These are phyloP conservation scores for Chrysoporthe austroafricana DNA, from an alignment of 2,329 filamentous ascomycete species.

Conservation along the genomic window DNA sequence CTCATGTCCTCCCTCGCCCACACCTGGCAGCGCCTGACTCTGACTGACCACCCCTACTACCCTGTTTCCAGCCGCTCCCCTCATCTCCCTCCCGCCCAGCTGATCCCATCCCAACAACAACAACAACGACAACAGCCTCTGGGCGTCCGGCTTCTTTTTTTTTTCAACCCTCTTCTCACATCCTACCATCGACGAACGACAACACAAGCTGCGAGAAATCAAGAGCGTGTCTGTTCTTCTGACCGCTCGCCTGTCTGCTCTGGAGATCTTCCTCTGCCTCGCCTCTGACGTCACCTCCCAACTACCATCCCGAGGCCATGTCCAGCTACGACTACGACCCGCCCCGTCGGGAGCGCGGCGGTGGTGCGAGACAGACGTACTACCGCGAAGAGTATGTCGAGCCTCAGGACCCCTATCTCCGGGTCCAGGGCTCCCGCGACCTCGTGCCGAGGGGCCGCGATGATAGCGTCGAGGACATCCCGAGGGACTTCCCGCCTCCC, in stretches of 20 bases:
- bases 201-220: background rate
- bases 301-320: constrained; percentile 37
- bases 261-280: constrained; percentile 10
- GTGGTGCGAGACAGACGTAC: constrained; percentile 44
- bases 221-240: background rate
- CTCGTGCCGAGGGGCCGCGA: constrained; percentile 66
- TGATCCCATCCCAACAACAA: constrained; percentile 16
- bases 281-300: constrained; percentile 26
- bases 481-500: constrained; percentile 81
- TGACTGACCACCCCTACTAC: background rate
- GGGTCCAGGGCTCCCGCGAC: constrained; percentile 52
- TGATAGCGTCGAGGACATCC: constrained; percentile 81
- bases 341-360: constrained; percentile 50
- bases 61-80: background rate
- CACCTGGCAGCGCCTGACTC: background rate
- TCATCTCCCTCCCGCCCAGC: constrained; percentile 8
- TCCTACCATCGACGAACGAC: background rate
- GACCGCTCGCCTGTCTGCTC: background rate
- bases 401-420: constrained; percentile 52
- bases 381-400: constrained; percentile 62
- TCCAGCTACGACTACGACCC: constrained; percentile 60
- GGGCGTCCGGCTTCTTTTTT: background rate
- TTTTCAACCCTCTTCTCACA: background rate
- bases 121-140: background rate
- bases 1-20: background rate